Evolutionary conservation across 2,329 filamentous ascomycete species (phyloP).

Genomic region (Microdochium nivale): DNA sequence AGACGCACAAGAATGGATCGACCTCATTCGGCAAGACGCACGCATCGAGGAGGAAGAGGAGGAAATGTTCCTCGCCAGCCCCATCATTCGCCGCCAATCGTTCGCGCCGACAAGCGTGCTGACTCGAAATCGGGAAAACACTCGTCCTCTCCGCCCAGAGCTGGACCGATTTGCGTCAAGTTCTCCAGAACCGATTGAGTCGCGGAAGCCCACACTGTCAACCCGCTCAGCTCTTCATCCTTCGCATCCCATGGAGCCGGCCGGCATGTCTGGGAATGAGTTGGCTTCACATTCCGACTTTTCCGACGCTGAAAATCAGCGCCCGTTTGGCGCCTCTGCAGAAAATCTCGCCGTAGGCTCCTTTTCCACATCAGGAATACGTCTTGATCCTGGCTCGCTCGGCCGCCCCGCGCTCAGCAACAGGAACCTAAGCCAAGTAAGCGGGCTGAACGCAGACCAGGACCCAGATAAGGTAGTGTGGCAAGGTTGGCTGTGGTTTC

Average conservation of each 20-base stretch:
- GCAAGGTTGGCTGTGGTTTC: constrained; percentile 81
- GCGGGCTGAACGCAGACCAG: constrained; percentile 44
- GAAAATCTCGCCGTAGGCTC: constrained; percentile 38
- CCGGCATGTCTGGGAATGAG: constrained; percentile 53
- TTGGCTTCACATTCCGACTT: constrained; percentile 80
- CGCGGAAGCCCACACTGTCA: constrained; percentile 24
- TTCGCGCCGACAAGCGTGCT: constrained; percentile 21
- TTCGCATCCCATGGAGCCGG: constrained; percentile 58
- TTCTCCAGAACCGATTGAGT: constrained; percentile 50
- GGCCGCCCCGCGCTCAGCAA: constrained; percentile 24
- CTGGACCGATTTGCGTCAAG: constrained; percentile 42
- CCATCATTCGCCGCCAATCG: constrained; percentile 42
- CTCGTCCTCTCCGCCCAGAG: constrained; percentile 14
- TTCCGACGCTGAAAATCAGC: constrained; percentile 58
- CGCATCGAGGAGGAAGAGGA: constrained; percentile 84
- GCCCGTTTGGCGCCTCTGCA: constrained; percentile 39
- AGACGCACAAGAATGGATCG: constrained; percentile 82
- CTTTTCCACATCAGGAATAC: constrained; percentile 19
- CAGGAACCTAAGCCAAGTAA: constrained; percentile 56
- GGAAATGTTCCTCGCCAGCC: constrained; percentile 67
- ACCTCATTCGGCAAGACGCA: constrained; percentile 68
- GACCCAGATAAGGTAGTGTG: constrained; percentile 87
- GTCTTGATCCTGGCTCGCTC: constrained; percentile 17
- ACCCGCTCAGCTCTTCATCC: constrained; percentile 34
- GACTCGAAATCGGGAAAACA: constrained; percentile 5